Conservation (phyloP, 2,329 filamentous ascomycete species). For the Claviceps sp. region DNA sequence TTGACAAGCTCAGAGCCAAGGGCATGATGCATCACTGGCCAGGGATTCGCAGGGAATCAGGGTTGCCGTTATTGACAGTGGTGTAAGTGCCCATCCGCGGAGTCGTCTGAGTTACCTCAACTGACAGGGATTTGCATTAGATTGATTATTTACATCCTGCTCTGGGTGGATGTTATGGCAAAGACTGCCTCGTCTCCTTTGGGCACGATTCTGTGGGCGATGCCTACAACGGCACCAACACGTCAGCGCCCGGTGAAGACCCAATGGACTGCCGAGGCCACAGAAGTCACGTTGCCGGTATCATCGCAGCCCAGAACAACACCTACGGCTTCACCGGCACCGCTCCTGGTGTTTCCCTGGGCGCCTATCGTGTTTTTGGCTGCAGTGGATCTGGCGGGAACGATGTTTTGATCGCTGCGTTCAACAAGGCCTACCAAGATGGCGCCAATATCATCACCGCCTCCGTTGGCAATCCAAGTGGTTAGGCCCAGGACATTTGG, state of each 20-base stretch:
- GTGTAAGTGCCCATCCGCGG: slow-evolving; percentile 24
- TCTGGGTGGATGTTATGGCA: slow-evolving; percentile 50
- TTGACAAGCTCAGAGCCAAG: slow-evolving; percentile 35
- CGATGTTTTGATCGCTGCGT: slow-evolving; percentile 46
- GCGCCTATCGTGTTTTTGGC: slow-evolving; percentile 44
- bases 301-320: slow-evolving; percentile 44
- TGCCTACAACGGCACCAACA: slow-evolving; percentile 22
- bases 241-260: slow-evolving; percentile 31
- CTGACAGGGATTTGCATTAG: slow-evolving; percentile 14
- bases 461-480: slow-evolving; percentile 36
- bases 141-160: slow-evolving; percentile 50
- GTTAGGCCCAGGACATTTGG: slow-evolving; percentile 40
- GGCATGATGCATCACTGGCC: slow-evolving; percentile 35
- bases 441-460: slow-evolving; percentile 44
- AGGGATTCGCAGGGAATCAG: slow-evolving; percentile 40
- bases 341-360: slow-evolving; percentile 41
- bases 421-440: slow-evolving; percentile 46
- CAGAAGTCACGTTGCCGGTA: slow-evolving; percentile 49
- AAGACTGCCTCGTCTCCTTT: slow-evolving; percentile 41
- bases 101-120: background rate
- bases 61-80: slow-evolving; percentile 40
- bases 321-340: slow-evolving; percentile 43
- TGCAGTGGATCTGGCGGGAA: slow-evolving; percentile 38
- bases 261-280: slow-evolving; percentile 46
- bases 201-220: slow-evolving; percentile 48